phyloP scores from a whole-genome alignment of 148 eudicot genomes.

The Rheum nobile region DNA sequence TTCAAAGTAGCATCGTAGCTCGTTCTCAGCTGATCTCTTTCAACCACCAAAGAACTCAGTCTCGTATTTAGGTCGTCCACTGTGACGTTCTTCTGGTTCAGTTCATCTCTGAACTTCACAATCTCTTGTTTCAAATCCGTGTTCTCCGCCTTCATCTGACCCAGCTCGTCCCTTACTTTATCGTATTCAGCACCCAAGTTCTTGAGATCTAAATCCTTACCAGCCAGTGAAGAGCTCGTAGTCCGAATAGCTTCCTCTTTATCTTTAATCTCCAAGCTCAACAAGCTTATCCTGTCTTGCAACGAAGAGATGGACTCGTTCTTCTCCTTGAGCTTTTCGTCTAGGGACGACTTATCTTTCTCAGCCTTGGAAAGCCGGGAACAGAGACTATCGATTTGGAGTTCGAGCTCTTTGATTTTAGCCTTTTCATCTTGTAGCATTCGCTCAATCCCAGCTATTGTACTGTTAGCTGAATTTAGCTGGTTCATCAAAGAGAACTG shows the following conservation, averaged over 20 bases:
- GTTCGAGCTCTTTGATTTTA: conserved; percentile 32
- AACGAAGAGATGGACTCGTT: conserved; percentile 33
- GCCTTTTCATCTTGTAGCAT: conserved; percentile 45
- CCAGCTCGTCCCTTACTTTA: conserved; percentile 34
- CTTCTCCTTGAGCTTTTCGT: conserved; percentile 59
- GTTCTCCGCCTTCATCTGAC: conserved; percentile 27
- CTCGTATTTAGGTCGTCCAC: conserved; percentile 35
- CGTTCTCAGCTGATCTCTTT: conserved; percentile 32
- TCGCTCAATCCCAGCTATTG: conserved; percentile 34
- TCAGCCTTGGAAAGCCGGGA: conserved; percentile 26
- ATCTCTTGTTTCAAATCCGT: conserved; percentile 30
- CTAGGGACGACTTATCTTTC: conserved; percentile 38
- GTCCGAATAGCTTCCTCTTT: conserved; percentile 43
- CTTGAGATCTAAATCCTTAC: conserved; percentile 40
- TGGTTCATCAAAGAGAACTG: conserved; percentile 34
- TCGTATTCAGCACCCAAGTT: conserved; percentile 23
- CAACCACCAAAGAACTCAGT: conserved; percentile 28
- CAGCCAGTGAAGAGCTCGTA: conserved; percentile 35
- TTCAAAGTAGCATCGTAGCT: conserved; percentile 26
- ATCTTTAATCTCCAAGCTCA: conserved; percentile 47
- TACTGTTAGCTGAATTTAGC: conserved; percentile 46
- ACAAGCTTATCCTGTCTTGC: conserved; percentile 46
- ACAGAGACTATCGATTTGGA: conserved; percentile 34
- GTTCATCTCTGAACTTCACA: conserved; percentile 30
- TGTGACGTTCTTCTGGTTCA: conserved; percentile 32